Base-by-base conservation (phyloP, 2,329 filamentous ascomycete species). In the Leptographium flavum region DNA sequence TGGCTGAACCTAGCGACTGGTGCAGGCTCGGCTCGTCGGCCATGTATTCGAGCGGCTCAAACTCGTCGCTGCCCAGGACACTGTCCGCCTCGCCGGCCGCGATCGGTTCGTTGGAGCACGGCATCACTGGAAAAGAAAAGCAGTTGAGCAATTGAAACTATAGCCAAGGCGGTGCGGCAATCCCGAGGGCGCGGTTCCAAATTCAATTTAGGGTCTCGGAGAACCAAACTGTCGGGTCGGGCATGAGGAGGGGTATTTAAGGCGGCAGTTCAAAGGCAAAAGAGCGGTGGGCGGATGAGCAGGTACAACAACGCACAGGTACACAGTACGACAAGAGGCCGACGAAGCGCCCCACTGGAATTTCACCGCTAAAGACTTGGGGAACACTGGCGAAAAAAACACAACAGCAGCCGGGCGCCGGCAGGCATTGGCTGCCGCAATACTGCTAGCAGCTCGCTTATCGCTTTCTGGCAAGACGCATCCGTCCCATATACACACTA, bases 171-270 rank as follows among this genome's bases (percentile, higher is more conserved):
- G 15, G n/a, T n/a, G n/a, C n/a, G n/a, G n/a, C n/a, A n/a, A n/a
- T n/a, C n/a, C n/a, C n/a, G n/a, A n/a, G n/a, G n/a, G n/a, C n/a
- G n/a, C n/a, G n/a, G n/a, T n/a, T n/a, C n/a, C n/a, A n/a, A n/a
- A n/a, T n/a, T n/a, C 33, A n/a, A 22, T 30, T 28, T 36, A 31
- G n/a, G 23, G 10, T 32, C 25, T 38, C 13, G 43, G 27, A 21
- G 37, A 45, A 45, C 43, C 43, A 45, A 35, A 11, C 43, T 45
- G 43, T 45, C 43, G 43, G 43, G 43, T 39, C 43, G 33, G 17
- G 32, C 9, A 19, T 11, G 42, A 21, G 14, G 33, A 43, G 33
- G 17, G 25, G 33, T 37, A 43, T 43, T 43, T 43, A 43, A 38
- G 32, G 22, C 9, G 13, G 19, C 2, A n/a, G 5, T 15, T 5